Conservation (phyloP, 208 protist genomes). For the Tritrichomonas musculus region DNA sequence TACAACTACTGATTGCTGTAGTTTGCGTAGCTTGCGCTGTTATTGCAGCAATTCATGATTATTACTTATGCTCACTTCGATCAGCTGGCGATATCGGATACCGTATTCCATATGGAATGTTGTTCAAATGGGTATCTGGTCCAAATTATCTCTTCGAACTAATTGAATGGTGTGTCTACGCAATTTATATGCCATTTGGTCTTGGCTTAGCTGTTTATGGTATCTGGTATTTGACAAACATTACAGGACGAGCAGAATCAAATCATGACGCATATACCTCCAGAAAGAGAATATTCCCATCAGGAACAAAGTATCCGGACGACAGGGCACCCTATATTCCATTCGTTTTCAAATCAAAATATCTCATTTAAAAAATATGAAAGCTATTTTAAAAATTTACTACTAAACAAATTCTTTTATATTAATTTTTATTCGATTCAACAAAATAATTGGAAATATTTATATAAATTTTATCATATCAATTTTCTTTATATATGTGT, state of each 20-base stretch:
- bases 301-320: neutral
- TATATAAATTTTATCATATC: too few species aligned
- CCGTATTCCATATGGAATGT: neutral
- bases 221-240: neutral
- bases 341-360: neutral
- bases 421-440: too few species aligned
- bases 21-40: neutral
- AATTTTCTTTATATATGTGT: too few species aligned
- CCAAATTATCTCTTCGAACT: constrained; percentile 20
- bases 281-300: neutral
- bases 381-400: neutral
- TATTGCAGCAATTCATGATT: neutral
- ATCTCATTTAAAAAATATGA: neutral
- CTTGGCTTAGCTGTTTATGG: neutral
- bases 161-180: neutral
- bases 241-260: constrained; percentile 7
- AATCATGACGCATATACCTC: neutral
- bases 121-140: constrained; percentile 1
- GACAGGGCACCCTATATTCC: neutral
- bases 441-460: too few species aligned
- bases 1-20: neutral
- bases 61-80: neutral
- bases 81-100: neutral
- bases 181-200: neutral
- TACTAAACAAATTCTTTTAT: too few species aligned